A percentile compares a stretch with the other conserved stretches of the same genome.
phyloP scores from a whole-genome alignment of 768 basidiomycete species.

The Leccinum disarticulatum region DNA sequence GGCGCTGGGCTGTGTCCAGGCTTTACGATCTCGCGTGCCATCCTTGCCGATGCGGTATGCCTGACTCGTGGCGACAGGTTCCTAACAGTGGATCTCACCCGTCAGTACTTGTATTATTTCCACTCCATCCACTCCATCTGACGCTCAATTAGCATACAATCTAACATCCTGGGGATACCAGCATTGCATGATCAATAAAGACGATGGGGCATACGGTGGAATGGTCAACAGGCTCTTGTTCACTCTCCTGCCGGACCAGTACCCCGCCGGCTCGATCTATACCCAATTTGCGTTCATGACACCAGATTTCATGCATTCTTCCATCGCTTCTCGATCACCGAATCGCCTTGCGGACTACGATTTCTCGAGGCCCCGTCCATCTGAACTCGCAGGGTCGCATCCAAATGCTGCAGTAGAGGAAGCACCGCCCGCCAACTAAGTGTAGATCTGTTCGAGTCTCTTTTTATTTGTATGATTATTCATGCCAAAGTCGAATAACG shows the following conservation, averaged over 20 bases:
- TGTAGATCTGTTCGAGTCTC: no score
- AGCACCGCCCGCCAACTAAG: no score
- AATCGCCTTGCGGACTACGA: constrained; percentile 47
- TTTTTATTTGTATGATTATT: no score
- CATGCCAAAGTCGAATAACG: no score
- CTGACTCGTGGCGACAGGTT: constrained; percentile 79
- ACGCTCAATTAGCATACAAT: constrained; percentile 53
- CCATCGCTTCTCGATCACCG: constrained; percentile 38
- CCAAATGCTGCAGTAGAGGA: no score
- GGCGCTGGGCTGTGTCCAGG: constrained; percentile 82
- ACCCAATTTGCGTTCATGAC: constrained; percentile 82
- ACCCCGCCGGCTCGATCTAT: constrained; percentile 61
- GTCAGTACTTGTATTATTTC: constrained; percentile 39
- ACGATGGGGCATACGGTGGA: constrained; percentile 78
- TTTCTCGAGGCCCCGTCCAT: constrained; percentile 50
- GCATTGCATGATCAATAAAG: constrained; percentile 60
- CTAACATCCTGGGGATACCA: constrained; percentile 79
- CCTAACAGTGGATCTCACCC: constrained; percentile 74
- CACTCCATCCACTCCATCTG: background rate
- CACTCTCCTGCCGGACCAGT: constrained; percentile 67
- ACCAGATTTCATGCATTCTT: constrained; percentile 45
- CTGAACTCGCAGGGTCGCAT: no score
- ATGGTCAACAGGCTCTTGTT: constrained; percentile 73
- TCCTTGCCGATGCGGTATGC: constrained; percentile 74
- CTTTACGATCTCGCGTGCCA: constrained; percentile 83